Conservation (phyloP, 306 rosid genomes). For the Gleditsia sinensis region DNA sequence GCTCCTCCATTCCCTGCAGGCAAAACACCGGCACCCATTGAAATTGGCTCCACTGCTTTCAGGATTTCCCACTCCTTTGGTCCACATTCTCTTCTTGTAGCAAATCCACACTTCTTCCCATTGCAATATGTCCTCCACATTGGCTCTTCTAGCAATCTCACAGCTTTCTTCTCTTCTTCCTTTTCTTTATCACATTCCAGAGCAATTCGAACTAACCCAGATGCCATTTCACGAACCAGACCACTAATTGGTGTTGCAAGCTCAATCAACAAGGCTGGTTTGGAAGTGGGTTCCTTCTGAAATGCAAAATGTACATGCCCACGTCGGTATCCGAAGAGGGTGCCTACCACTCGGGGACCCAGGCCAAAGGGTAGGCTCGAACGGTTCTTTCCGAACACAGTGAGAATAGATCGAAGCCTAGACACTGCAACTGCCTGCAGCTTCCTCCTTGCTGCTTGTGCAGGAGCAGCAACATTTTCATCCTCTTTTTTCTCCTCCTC, state of each 20-base stretch:
- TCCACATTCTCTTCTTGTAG: slow-evolving; percentile 83
- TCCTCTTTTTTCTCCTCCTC: slow-evolving; percentile 39
- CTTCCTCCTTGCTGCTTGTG: slow-evolving; percentile 52
- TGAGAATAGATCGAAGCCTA: slow-evolving; percentile 76
- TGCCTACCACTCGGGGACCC: slow-evolving; percentile 80
- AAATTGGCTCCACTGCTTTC: slow-evolving; percentile 87
- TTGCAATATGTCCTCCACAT: slow-evolving; percentile 93
- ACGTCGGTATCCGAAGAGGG: slow-evolving; percentile 86
- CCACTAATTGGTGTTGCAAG: slow-evolving; percentile 92
- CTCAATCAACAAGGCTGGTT: slow-evolving; percentile 86
- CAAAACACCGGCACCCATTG: slow-evolving; percentile 97
- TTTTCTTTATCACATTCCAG: slow-evolving; percentile 82
- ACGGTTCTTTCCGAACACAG: slow-evolving; percentile 69
- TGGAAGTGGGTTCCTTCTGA: slow-evolving; percentile 75
- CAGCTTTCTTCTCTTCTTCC: slow-evolving; percentile 43
- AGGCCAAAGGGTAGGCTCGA: slow-evolving; percentile 59
- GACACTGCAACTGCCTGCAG: slow-evolving; percentile 73
- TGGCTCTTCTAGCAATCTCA: slow-evolving; percentile 76
- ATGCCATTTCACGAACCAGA: slow-evolving; percentile 96
- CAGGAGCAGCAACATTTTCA: slow-evolving; percentile 25
- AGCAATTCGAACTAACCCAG: slow-evolving; percentile 94
- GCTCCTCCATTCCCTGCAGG: slow-evolving; percentile 51
- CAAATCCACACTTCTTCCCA: slow-evolving; percentile 94
- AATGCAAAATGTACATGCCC: slow-evolving; percentile 94
- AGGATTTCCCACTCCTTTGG: slow-evolving; percentile 80